Conservation (phyloP, 2,329 filamentous ascomycete species). For the Exophiala calicioides region DNA sequence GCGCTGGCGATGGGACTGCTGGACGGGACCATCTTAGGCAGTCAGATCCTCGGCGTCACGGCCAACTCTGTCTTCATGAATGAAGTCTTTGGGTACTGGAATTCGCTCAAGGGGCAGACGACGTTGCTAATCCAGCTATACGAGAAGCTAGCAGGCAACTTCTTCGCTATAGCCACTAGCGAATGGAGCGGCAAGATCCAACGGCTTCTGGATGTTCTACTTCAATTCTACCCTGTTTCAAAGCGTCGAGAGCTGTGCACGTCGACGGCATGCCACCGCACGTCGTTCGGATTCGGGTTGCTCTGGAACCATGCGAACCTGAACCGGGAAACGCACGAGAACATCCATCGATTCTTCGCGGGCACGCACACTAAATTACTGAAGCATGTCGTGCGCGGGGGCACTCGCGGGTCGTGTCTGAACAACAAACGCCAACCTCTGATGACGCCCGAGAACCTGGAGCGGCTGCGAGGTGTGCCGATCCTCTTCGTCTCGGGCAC, state of each 20-base stretch:
- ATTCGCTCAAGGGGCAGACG: slow-evolving; percentile 7
- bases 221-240: slow-evolving; percentile 7
- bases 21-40: slow-evolving; percentile 8
- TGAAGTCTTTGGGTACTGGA: slow-evolving; percentile 3
- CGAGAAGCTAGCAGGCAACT: slow-evolving; percentile 11
- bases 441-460: slow-evolving; percentile 22
- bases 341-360: slow-evolving; percentile 6
- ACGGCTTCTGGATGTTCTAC: slow-evolving; percentile 6
- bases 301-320: slow-evolving; percentile 10
- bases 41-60: slow-evolving; percentile 10
- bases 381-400: slow-evolving; percentile 35
- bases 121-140: slow-evolving; percentile 5
- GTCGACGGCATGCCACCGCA: slow-evolving; percentile 8
- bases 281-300: slow-evolving; percentile 9
- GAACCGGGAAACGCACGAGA: slow-evolving; percentile 8
- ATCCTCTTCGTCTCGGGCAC: slow-evolving; percentile 33
- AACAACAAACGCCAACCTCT: slow-evolving; percentile 16
- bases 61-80: slow-evolving; percentile 12
- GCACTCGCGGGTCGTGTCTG: slow-evolving; percentile 14
- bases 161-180: slow-evolving; percentile 6
- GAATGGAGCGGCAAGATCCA: slow-evolving; percentile 8
- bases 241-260: slow-evolving; percentile 9
- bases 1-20: slow-evolving; percentile 8
- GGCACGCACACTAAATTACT: slow-evolving; percentile 36
- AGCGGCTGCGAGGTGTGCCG: slow-evolving; percentile 27